Conservation (phyloP, 208 protist species). For the Leishmania major region DNA sequence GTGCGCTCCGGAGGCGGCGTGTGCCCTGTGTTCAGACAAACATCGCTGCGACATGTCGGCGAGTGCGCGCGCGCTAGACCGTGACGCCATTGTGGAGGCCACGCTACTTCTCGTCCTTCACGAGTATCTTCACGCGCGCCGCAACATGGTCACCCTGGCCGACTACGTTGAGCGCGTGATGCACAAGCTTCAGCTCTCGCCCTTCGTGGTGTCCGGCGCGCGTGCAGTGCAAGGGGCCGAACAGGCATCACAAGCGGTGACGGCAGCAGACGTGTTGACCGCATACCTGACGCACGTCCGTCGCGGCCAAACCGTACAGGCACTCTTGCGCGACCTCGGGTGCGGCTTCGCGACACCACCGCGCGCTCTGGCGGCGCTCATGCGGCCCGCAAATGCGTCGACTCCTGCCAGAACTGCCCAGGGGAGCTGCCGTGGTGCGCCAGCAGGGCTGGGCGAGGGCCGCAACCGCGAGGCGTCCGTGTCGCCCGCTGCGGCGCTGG, state of each 20-base stretch:
- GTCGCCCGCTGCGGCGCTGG: constrained; percentile 6
- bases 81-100: constrained; percentile 37
- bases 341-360: constrained; percentile 65
- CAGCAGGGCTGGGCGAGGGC: neutral
- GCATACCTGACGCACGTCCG: constrained; percentile 23
- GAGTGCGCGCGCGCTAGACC: neutral
- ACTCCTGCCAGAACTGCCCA: neutral
- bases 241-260: neutral
- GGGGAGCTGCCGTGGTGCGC: neutral
- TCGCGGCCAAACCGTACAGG: constrained; percentile 27
- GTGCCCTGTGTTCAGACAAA: constrained; percentile 26
- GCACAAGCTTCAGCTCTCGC: constrained; percentile 48
- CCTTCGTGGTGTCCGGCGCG: constrained; percentile 2
- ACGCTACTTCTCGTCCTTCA: constrained; percentile 63
- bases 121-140: constrained; percentile 54
- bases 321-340: constrained; percentile 57
- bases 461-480: neutral
- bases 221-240: neutral
- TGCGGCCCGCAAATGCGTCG: neutral
- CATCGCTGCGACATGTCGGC: neutral
- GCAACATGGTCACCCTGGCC: constrained; percentile 57
- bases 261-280: constrained; percentile 9
- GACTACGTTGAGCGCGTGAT: constrained; percentile 73
- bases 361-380: constrained; percentile 21
- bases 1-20: constrained; percentile 39